Evolutionary conservation across 1,139 yeast genomes (phyloP), one percentile per base, ranked within the genome.

Genomic region (Chernovozyma aurita): DNA sequence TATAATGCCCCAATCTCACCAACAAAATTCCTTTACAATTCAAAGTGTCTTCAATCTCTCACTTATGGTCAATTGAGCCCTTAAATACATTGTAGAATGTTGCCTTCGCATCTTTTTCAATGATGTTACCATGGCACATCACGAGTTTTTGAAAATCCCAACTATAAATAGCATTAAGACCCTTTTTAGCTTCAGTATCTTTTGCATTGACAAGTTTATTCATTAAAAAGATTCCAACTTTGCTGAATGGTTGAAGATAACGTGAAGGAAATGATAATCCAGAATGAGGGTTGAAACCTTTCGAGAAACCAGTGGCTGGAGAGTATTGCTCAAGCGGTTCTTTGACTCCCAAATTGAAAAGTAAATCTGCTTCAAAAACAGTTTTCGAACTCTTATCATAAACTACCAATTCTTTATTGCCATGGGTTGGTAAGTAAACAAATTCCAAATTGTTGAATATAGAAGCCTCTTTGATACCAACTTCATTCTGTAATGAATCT

Each of bases 81-180:
- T 34, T 29, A 28, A 30, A 34, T 16, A 28, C 20, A 12, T 18
- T 30, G 32, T 52, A 50, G 46, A 59, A 63, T 7, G 50, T 53
- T 18, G 52, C 49, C 41, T 64, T 64, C n/a, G 70, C 78, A 35
- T 65, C 58, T 3, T 52, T 50, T 13, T 73, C 76, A 38, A 78
- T 55, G 13, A 76, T 62, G 38, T 72, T 73, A 6, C 85, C 86
- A 48, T 80, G 86, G 43, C 81, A 74, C 49, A 73, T 63, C 24
- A 80, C 70, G 38, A 78, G 61, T 16, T 62, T 59, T 17, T 71
- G 65, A 42, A 78, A 72, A 32, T 71, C 70, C 78, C 77, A 72
- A 11, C 45, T 37, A 35, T 55, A 44, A 32, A 77, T 57, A 4
- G 59, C 56, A 33, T 58, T 47, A 36, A 73, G 42, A 0, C 66